A percentile compares a stretch with the other conserved stretches of the same genome.
Evolutionary conservation across 805 yeast genomes (phyloP).

Genomic region (Metschnikowia lochheadii): DNA sequence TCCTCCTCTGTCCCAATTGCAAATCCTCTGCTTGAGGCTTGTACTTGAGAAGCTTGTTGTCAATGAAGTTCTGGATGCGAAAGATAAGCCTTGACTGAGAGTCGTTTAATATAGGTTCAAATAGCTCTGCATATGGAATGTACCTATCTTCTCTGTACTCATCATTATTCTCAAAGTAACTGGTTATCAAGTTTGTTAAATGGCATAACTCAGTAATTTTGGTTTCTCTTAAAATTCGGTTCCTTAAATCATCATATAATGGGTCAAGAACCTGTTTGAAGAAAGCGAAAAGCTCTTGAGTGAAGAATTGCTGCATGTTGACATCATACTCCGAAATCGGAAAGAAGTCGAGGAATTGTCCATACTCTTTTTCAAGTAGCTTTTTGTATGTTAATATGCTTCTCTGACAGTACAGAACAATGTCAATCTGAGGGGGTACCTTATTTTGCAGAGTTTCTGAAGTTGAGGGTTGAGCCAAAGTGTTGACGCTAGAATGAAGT

Average conservation of each 20-base stretch:
- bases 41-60: constrained; percentile 62
- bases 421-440: constrained; percentile 19
- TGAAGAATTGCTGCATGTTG: constrained; percentile 13
- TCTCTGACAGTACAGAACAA: constrained; percentile 58
- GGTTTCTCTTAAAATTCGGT: constrained; percentile 63
- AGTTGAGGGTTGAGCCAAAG: not conserved
- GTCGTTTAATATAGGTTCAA: constrained; percentile 69
- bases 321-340: constrained; percentile 4
- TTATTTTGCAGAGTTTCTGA: not conserved
- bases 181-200: constrained; percentile 62
- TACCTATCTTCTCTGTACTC: constrained; percentile 29
- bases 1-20: constrained; percentile 45
- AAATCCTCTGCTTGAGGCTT: constrained; percentile 67
- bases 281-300: constrained; percentile 49
- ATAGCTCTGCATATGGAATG: constrained; percentile 46
- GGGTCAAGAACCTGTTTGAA: constrained; percentile 69
- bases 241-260: constrained; percentile 65
- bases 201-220: constrained; percentile 71
- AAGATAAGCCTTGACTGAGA: constrained; percentile 78
- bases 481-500: constrained; percentile 9
- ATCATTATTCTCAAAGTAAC: constrained; percentile 64
- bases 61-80: constrained; percentile 69
- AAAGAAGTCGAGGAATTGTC: constrained; percentile 55
- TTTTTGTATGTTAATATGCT: constrained; percentile 58
- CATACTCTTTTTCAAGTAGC: constrained; percentile 56